Evolutionary conservation across 192 early-diverging fungal genomes (phyloP).

Genomic region (Gigaspora rosea): DNA sequence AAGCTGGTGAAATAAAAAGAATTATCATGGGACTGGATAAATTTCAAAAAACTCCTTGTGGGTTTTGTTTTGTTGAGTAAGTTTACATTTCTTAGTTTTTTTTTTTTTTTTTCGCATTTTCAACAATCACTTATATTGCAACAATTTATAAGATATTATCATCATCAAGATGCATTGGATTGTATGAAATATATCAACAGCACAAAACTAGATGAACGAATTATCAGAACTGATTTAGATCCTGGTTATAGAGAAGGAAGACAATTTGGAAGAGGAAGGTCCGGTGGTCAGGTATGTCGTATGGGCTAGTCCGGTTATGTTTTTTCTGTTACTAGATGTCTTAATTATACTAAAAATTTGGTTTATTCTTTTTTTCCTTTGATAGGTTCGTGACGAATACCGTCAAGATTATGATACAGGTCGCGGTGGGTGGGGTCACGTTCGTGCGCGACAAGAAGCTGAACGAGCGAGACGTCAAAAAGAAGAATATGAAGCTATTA

Average conservation of each 20-base stretch:
- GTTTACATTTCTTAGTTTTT: slow-evolving; percentile 28
- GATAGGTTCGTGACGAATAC: slow-evolving; percentile 85
- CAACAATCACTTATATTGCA: neutral
- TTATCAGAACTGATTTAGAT: slow-evolving; percentile 94
- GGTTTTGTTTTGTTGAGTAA: slow-evolving; percentile 99
- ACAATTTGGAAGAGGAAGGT: slow-evolving; percentile 93
- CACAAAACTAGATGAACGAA: slow-evolving; percentile 93
- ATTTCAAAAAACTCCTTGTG: slow-evolving; percentile 93
- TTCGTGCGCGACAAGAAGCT: slow-evolving; percentile 65
- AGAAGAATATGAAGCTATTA: slow-evolving; percentile 70
- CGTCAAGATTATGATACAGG: slow-evolving; percentile 94
- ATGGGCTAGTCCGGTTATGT: neutral
- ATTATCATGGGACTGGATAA: slow-evolving; percentile 98
- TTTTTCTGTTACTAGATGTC: neutral
- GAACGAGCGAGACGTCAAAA: slow-evolving; percentile 67
- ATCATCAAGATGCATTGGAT: slow-evolving; percentile 85
- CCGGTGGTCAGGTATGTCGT: slow-evolving; percentile 74
- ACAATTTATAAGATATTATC: slow-evolving; percentile 70
- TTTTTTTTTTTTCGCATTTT: neutral
- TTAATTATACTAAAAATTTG: slow-evolving; percentile 17
- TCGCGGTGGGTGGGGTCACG: slow-evolving; percentile 94
- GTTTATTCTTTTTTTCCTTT: slow-evolving; percentile 13
- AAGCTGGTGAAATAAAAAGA: slow-evolving; percentile 95
- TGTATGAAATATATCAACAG: slow-evolving; percentile 94
- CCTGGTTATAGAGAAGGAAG: slow-evolving; percentile 91